Percentiles rank a stretch among this genome's conserved stretches.
Evolutionary conservation across 805 yeast genomes (phyloP).

Genomic region (Metschnikowia dekortorum): DNA sequence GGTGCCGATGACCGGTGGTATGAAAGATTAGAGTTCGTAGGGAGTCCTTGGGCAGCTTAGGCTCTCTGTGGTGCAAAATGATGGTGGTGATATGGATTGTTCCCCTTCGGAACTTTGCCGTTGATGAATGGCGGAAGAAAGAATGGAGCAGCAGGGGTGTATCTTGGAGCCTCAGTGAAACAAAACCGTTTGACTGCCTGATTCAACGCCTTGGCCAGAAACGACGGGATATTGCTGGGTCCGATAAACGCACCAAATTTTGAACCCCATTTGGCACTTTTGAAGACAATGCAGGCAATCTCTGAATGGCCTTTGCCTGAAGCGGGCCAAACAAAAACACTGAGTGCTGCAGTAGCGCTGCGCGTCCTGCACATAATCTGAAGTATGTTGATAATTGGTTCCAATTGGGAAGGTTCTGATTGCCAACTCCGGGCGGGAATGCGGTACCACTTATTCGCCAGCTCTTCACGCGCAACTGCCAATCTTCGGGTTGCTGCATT

Average conservation of each 20-base stretch:
- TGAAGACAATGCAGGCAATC: slow-evolving; percentile 1
- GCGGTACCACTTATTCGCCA: not conserved
- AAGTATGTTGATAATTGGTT: not conserved
- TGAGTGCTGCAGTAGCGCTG: not conserved
- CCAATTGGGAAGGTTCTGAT: not conserved
- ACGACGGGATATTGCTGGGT: not conserved
- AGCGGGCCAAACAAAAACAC: not conserved
- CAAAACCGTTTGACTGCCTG: not conserved
- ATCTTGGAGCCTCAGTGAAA: not conserved
- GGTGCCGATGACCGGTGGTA: no score
- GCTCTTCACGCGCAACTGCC: not conserved
- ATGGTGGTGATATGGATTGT: not conserved
- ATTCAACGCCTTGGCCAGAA: not conserved
- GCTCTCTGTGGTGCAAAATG: no score
- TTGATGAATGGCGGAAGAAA: no score
- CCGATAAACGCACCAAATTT: not conserved
- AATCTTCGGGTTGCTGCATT: not conserved
- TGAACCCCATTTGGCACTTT: slow-evolving; percentile 3
- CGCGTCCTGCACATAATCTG: not conserved
- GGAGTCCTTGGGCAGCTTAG: no score
- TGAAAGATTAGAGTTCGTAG: no score
- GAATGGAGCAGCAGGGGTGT: not conserved
- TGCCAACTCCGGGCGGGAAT: not conserved
- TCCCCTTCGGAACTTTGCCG: not conserved
- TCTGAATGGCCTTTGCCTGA: not conserved